Evolutionary conservation across 768 basidiomycete species (phyloP).

Genomic region (Mycena sanguinolenta): DNA sequence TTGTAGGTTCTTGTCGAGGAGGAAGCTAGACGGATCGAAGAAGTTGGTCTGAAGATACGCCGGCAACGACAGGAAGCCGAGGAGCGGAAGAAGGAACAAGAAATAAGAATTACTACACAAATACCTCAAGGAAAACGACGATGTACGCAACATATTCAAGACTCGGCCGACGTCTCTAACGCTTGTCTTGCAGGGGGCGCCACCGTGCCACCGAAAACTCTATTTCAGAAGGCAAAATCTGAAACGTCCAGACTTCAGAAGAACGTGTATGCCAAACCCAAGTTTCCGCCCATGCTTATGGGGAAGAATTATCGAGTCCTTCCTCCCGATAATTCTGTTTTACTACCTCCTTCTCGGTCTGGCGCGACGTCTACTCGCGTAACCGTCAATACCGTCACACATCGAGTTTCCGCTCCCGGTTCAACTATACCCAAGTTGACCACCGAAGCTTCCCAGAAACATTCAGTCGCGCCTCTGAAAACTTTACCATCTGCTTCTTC

Average conservation of each 20-base stretch:
- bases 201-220: conserved; percentile 66
- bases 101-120: conserved; percentile 81
- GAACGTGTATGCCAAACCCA: conserved; percentile 66
- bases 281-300: conserved; percentile 66
- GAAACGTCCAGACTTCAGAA: conserved; percentile 79
- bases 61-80: conserved; percentile 77
- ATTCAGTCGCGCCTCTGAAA: background rate
- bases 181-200: conserved; percentile 49
- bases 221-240: conserved; percentile 82
- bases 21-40: conserved; percentile 76
- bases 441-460: conserved; percentile 17
- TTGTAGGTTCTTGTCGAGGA: conserved; percentile 66
- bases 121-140: conserved; percentile 76
- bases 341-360: conserved; percentile 52
- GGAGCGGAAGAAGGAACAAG: conserved; percentile 81
- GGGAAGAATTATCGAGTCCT: conserved; percentile 60
- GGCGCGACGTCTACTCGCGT: conserved; percentile 55
- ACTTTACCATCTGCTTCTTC: conserved; percentile 5
- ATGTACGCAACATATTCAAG: conserved; percentile 58
- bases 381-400: conserved; percentile 64
- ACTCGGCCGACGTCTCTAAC: conserved; percentile 34
- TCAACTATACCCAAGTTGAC: conserved; percentile 30
- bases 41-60: conserved; percentile 71
- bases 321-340: conserved; percentile 49
- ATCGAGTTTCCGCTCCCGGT: conserved; percentile 42